Evolutionary conservation across 2,329 filamentous ascomycete species (phyloP).

Genomic region (Xylaria polymorpha): DNA sequence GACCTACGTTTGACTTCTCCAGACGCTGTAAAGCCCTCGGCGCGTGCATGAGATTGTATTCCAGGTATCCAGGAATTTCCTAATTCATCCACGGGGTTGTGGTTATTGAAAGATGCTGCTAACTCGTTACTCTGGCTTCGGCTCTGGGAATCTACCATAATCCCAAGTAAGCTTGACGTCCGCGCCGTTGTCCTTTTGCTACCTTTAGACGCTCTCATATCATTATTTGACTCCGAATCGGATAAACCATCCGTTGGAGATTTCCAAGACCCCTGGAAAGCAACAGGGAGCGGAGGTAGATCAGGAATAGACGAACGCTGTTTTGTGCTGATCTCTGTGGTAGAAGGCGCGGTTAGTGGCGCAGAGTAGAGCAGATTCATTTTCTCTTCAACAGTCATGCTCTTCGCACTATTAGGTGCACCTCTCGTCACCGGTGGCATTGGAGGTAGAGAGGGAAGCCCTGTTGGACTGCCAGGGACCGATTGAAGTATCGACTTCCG

Average conservation of each 20-base stretch:
- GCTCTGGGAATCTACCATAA: slow-evolving; percentile 49
- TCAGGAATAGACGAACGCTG: slow-evolving; percentile 59
- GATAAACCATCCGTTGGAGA: slow-evolving; percentile 40
- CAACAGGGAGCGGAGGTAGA: slow-evolving; percentile 54
- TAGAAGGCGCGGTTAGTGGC: slow-evolving; percentile 47
- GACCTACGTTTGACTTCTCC: slow-evolving; percentile 58
- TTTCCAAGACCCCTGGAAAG: slow-evolving; percentile 46
- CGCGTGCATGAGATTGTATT: slow-evolving; percentile 42
- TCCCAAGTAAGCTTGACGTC: slow-evolving; percentile 56
- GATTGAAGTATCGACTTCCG: slow-evolving; percentile 60
- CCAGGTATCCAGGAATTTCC: slow-evolving; percentile 55
- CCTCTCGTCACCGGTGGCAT: slow-evolving; percentile 58
- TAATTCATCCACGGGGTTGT: slow-evolving; percentile 49
- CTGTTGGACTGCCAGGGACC: slow-evolving; percentile 59
- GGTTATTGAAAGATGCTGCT: slow-evolving; percentile 18
- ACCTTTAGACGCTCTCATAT: slow-evolving; percentile 45
- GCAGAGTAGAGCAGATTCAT: slow-evolving; percentile 63
- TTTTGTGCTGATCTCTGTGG: slow-evolving; percentile 30
- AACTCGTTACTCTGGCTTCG: slow-evolving; percentile 46
- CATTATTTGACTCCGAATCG: slow-evolving; percentile 45
- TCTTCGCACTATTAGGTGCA: slow-evolving; percentile 64
- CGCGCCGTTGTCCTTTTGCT: slow-evolving; percentile 54
- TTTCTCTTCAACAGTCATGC: slow-evolving; percentile 70
- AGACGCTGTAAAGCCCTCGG: slow-evolving; percentile 31
- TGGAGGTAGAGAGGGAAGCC: slow-evolving; percentile 64